Evolutionary conservation across 2,329 filamentous ascomycete species (phyloP), one percentile per base, ranked within the genome.

Genomic region (Metarhizium album): DNA sequence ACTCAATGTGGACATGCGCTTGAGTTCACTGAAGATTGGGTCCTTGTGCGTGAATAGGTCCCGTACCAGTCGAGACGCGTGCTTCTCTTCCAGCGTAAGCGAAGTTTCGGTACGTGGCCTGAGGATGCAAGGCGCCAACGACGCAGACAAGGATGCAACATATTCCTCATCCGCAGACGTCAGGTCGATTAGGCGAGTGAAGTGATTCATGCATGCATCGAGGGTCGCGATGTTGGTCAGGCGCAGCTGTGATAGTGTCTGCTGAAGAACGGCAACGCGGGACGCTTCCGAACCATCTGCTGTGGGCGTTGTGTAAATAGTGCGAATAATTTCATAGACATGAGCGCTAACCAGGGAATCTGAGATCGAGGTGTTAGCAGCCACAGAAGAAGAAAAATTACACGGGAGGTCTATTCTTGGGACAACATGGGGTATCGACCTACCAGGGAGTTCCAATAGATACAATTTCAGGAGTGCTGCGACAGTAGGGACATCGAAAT

Each of bases 161-260:
- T 95, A 98, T 42, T 82, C 73, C 64, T 98, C 93, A 59, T 95
- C 91, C 31, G 93, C 93, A 14, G 91, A 97, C 2, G 93, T 98
- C 55, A 98, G 77, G 67, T 98, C 93, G 63, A 98, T 94, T 53
- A 98, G 75, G 54, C 93, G 87, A 38, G 91, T 96, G 67, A 98
- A 97, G 70, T 98, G 93, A 58, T 95, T 97, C 77, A 94, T 95
- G 64, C 95, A 87, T 40, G 93, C 93, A 67, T 98, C 93, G 53
- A 98, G 82, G n/a, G 93, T 97, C 46, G 93, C 93, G 67, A 98
- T 98, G 67, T 98, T 98, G 57, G 93, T 90, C 51, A 98, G 83
- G 54, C 91, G 86, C 51, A 98, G 80, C 67, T 97, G 90, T 38
- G 90, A 91, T 51, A 98, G 83, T 0, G 93, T 97, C 60, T 93